Base-by-base conservation (phyloP, 2,329 filamentous ascomycete species). In the Talaromyces funiculosus region DNA sequence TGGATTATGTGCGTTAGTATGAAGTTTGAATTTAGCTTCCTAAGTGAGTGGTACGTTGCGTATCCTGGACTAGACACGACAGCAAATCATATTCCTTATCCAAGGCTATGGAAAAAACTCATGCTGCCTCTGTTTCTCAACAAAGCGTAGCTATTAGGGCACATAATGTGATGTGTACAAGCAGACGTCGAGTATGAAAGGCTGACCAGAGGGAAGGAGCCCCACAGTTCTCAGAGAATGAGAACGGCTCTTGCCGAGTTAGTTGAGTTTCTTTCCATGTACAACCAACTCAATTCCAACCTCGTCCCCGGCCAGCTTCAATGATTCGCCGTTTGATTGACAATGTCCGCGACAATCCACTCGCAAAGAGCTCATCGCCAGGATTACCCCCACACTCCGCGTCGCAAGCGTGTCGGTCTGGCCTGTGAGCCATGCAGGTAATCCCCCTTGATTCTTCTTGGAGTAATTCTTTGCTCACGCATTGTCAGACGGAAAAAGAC, bases 401-500 rank as follows among this genome's bases (percentile, higher is more conserved):
- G 72, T 4, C 63, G 65, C 16, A 75, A 75, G 61, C 68, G 75
- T 53, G 73, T 75, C 5, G 69, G 73, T 45, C 74, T 76, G 63
- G 75, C 75, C 12, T 77, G 75, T 65, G 75, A 77, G 64, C 74
- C 75, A 43, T 77, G 75, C 69, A 73, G 75, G 75, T 76, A 42
- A 64, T 14, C 12, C 29, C 31, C n/a, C 35, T 49, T 16, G 14
- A 22, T 12, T 8, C 31, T 16, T 22, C 38, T 16, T 22, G 8
- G 20, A 5, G 20, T 16, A 64, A 10, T 16, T 55, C 18, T 53
- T 57, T 68, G 14, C 35, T 38, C 33, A 49, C 47, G n/a, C 42
- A 38, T 26, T 6, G 1, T 6, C 45, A 82, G 80, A 61, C 75
- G 80, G 43, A 82, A 82, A 67, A 82, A 82, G 66, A 77, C 78